These are phyloP conservation scores for Myochromella boudieri DNA, from an alignment of 768 basidiomycete species.

Conservation along the genomic window DNA sequence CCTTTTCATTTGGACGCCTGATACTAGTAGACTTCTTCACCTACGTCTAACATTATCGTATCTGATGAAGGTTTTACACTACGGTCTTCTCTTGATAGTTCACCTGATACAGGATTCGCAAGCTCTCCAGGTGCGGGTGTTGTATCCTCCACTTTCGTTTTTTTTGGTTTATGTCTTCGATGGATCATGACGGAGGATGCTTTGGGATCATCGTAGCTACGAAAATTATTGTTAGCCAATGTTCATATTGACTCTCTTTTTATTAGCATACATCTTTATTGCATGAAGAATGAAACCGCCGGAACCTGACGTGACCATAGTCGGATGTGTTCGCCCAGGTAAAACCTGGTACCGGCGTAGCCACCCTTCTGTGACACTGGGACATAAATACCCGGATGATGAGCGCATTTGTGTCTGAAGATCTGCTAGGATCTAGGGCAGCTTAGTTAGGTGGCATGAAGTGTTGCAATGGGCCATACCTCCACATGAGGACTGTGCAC, in stretches of 20 bases:
- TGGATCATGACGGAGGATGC: conserved; percentile 55
- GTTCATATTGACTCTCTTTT: neutral
- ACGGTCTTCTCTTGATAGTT: conserved; percentile 5
- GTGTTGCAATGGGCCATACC: conserved; percentile 34
- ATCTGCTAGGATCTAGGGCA: conserved; percentile 66
- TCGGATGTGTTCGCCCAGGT: conserved; percentile 95
- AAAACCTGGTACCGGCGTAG: conserved; percentile 89
- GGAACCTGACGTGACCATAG: conserved; percentile 86
- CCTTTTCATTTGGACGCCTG: conserved; percentile 29
- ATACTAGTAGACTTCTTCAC: conserved; percentile 11
- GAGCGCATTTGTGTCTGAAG: conserved; percentile 71
- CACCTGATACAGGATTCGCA: neutral
- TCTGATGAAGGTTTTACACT: conserved; percentile 9
- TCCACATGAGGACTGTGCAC: conserved; percentile 83
- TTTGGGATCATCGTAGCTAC: conserved; percentile 64
- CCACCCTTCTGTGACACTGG: conserved; percentile 85
- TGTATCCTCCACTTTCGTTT: conserved; percentile 20
- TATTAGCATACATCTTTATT: conserved; percentile 70
- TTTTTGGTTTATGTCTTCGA: conserved; percentile 42
- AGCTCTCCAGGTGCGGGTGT: conserved; percentile 3
- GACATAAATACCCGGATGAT: conserved; percentile 67
- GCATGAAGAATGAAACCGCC: conserved; percentile 87
- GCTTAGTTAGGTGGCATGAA: neutral
- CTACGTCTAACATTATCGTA: conserved; percentile 12
- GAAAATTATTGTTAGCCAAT: conserved; percentile 1